Base-by-base conservation (phyloP, 495 filamentous ascomycete genomes). In the Jackrogersella minutella region DNA sequence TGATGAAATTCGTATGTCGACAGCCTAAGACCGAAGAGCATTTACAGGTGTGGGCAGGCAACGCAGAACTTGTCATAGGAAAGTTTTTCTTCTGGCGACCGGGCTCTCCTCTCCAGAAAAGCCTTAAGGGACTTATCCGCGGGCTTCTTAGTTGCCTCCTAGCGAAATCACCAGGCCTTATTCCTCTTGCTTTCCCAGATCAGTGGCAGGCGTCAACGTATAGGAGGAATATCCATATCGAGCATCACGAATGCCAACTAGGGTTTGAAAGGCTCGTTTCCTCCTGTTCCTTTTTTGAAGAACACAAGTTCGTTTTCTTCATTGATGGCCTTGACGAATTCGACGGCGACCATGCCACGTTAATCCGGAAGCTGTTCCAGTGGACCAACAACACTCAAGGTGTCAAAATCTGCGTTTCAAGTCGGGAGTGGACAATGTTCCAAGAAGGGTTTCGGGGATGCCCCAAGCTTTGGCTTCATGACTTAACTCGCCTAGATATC, bases 11-110 rank as follows among this genome's bases (percentile, higher is more conserved):
- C 36, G 26, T 82, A 0, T 28, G 21, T 17, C 34, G 55, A 1
- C 61, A 76, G 39, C 21, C 37, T 1, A 26, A 51, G 26, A 75
- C 72, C 11, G 17, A 41, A 31, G 11, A 26, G n/a, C 17, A 55
- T 19, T 51, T 77, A 22, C 9, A 34, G n/a, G 5, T 33, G 0
- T 81, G 78, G 79, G 74, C 76, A 30, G 69, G 56, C 2, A 46
- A 24, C 3, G 62, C 61, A 17, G 57, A 68, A 10, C 59, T 80
- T 22, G 49, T 79, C 2, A 46, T 74, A 26, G 76, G 77, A 0
- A 67, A 52, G 22, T 83, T 82, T 64, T 86, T 82, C 66, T 84
- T 83, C 52, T 85, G 81, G 78, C 73, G 70, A 33, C 54, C 76
- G 1, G 80, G 80, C 2, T 73, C 70, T 2, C 2, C 11, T 10